Percentiles rank a stretch among this genome's conserved stretches.
phyloP scores from a whole-genome alignment of 805 yeast species.

The Candida loeiensis region DNA sequence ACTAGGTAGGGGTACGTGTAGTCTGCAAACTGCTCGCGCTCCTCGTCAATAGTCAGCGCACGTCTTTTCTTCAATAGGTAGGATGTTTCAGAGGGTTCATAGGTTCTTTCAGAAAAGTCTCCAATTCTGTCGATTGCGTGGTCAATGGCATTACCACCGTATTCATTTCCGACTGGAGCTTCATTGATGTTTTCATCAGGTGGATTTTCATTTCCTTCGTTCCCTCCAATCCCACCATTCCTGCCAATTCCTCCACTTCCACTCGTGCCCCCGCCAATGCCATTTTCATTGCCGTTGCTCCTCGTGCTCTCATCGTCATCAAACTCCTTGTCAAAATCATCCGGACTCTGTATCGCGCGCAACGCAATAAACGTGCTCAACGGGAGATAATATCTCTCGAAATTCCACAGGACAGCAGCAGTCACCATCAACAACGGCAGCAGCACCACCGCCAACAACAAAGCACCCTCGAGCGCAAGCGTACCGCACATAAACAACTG shows the following conservation, averaged over 20 bases:
- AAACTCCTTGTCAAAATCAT: conserved; percentile 39
- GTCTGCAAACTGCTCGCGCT: conserved; percentile 48
- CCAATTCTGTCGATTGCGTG: too few relatives aligned
- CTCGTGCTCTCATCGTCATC: conserved; percentile 28
- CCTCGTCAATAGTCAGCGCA: conserved; percentile 53
- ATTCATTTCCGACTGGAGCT: too few relatives aligned
- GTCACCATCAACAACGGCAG: conserved; percentile 50
- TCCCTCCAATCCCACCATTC: background rate
- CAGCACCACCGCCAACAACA: conserved; percentile 44
- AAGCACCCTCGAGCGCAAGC: conserved; percentile 56
- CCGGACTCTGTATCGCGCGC: conserved; percentile 50
- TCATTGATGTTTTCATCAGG: too few relatives aligned
- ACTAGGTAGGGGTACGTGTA: conserved; percentile 48
- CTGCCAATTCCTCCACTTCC: background rate
- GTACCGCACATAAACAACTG: conserved; percentile 66
- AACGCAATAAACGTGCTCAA: conserved; percentile 54
- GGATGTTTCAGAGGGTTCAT: background rate
- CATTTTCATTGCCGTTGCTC: background rate
- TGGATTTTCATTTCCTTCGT: background rate
- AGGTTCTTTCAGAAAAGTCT: too few relatives aligned
- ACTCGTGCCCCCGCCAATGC: background rate
- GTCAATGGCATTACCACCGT: too few relatives aligned
- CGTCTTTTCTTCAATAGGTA: conserved; percentile 26
- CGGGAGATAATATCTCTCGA: conserved; percentile 54
- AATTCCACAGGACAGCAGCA: conserved; percentile 43